Base-by-base conservation (phyloP, 148 eudicot species). In the Pharnaceum exiguum region DNA sequence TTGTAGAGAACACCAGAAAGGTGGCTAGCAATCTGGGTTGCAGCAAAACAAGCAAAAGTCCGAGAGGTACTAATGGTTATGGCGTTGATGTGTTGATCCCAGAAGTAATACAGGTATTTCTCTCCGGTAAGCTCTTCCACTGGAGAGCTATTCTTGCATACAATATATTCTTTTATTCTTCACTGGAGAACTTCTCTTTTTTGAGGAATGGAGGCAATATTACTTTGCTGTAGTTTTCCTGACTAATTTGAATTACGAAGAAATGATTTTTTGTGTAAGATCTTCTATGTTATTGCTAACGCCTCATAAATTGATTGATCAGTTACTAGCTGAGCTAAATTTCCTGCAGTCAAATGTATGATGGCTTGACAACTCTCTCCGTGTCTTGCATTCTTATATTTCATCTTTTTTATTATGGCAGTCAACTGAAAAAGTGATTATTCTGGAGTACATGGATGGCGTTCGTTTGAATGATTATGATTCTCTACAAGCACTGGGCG, bases 381-480 rank as follows among this genome's bases (percentile, higher is more conserved):
- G 5, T 46, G 16, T 30, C 15, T 29, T 51, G 5, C 32, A 60
- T 43, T 51, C 23, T 36, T 19, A 4, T 10, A 13, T 59, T 57
- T 13, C 39, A 42, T 48, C 19, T 16, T 10, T 31, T 10, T 17
- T 10, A 31, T 48, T 55, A n/a, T 71, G 36, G 53, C 89, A 93
- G 99, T 89, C 99, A 62, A 73, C 96, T 29, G 91, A 93, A 63
- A 93, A 77, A 65, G 91, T 93, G 65, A 87, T 93, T 56, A 51
- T 93, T 56, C 65, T 93, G 60, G 99, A 93, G 77, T 93, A 86
- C 59, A 93, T 93, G 99, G 95, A 93, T 52, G 99, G 99, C 21
- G 66, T 93, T 55, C 95, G 99, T 27, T 66, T 93, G 66, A 93
- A 89, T 80, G 99, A 93, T 76, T 57, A 61, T 39, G 89, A 76